Evolutionary conservation across 208 protist genomes (phyloP).

Genomic region (Leishmania arabica): DNA sequence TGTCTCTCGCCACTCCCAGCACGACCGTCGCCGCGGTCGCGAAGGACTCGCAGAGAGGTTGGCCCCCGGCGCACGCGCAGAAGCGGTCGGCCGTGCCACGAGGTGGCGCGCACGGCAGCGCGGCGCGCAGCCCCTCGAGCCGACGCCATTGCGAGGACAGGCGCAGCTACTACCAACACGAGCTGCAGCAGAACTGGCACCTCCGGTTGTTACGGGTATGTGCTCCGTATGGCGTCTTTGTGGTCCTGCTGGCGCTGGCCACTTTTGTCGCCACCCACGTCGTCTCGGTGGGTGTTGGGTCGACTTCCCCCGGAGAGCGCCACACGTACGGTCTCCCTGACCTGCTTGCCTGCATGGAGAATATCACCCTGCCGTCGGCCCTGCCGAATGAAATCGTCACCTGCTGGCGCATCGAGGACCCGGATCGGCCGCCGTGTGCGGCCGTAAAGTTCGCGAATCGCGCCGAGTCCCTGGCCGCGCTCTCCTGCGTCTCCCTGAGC

Average conservation of each 20-base stretch:
- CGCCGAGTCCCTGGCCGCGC: not conserved
- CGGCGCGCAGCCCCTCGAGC: not conserved
- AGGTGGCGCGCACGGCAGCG: not conserved
- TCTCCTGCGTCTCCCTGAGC: conserved; percentile 10
- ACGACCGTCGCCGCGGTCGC: not conserved
- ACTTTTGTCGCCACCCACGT: conserved; percentile 19
- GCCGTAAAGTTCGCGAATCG: conserved; percentile 17
- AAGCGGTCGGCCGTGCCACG: not conserved
- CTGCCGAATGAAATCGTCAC: conserved; percentile 14
- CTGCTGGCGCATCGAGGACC: not conserved
- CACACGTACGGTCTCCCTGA: conserved; percentile 19
- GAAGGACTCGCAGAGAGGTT: not conserved
- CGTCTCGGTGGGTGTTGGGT: conserved; percentile 13
- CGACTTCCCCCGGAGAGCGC: conserved; percentile 10
- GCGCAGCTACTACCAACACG: not conserved
- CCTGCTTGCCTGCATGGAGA: conserved; percentile 22
- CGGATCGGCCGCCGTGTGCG: conserved; percentile 8
- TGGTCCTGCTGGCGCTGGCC: conserved; percentile 7
- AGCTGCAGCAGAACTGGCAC: not conserved
- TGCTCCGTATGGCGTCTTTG: conserved; percentile 14
- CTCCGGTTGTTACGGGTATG: conserved; percentile 10
- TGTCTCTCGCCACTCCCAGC: not conserved
- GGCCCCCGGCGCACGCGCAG: not conserved
- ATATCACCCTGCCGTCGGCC: conserved; percentile 15
- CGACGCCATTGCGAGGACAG: not conserved